Percentiles rank a stretch among this genome's conserved stretches.
These are phyloP conservation scores for Pezicula carpinea DNA, from an alignment of 2,329 filamentous ascomycete genomes.

Conservation along the genomic window DNA sequence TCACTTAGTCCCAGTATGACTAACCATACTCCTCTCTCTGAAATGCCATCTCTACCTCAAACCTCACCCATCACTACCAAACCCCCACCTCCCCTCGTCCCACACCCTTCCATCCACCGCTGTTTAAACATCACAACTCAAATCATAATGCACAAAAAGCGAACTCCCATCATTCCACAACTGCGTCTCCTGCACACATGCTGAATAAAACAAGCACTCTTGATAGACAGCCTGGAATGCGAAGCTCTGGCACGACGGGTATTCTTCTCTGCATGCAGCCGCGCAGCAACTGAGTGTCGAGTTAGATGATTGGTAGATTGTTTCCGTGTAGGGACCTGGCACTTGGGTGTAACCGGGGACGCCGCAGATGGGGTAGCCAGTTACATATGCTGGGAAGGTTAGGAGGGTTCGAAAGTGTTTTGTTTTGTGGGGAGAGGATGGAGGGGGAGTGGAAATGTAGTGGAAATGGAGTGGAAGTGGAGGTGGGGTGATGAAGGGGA, in stretches of 20 bases:
- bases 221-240: slow-evolving; percentile 7
- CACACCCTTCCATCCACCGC: too few species aligned
- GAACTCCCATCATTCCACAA: slow-evolving; percentile 7
- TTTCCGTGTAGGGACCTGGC: slow-evolving; percentile 11
- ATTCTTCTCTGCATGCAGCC: slow-evolving; percentile 3
- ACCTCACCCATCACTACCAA: too few species aligned
- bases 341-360: slow-evolving; percentile 8
- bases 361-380: slow-evolving; percentile 12
- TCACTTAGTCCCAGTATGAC: too few species aligned
- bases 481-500: background rate
- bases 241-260: slow-evolving; percentile 7
- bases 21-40: too few species aligned
- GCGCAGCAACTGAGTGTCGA: slow-evolving; percentile 7
- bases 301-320: slow-evolving; percentile 6
- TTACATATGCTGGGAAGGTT: background rate
- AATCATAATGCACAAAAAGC: slow-evolving; percentile 11
- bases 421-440: too few species aligned
- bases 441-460: too few species aligned
- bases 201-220: slow-evolving; percentile 13
- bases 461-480: too few species aligned
- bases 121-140: slow-evolving; percentile 5
- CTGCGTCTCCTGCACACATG: slow-evolving; percentile 11
- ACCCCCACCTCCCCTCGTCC: too few species aligned
- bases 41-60: too few species aligned
- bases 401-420: too few species aligned